Evolutionary conservation across 2,329 filamentous ascomycete species (phyloP).

Genomic region (Penicillium sp.): DNA sequence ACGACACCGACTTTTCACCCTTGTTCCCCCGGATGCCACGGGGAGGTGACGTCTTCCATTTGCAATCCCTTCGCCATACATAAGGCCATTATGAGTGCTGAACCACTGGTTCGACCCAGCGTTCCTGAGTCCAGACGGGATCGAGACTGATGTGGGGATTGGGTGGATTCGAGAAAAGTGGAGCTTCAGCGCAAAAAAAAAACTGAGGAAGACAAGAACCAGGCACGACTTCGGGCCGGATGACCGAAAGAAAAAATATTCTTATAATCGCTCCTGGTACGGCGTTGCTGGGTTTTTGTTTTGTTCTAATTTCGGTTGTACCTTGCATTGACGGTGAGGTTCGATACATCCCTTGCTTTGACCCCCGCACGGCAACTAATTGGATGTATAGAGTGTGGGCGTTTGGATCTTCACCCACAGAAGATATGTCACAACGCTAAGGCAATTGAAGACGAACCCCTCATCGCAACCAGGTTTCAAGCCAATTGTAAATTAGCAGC

Average conservation of each 20-base stretch:
- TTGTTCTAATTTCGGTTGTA: slow-evolving; percentile 7
- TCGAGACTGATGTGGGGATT: slow-evolving; percentile 1
- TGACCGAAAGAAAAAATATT: background rate
- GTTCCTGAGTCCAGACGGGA: slow-evolving; percentile 13
- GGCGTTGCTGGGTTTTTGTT: background rate
- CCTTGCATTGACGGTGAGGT: slow-evolving; percentile 16
- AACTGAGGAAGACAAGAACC: background rate
- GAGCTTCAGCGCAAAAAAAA: slow-evolving; percentile 6
- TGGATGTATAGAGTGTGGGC: slow-evolving; percentile 16
- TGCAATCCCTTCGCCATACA: slow-evolving; percentile 3
- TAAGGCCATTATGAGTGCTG: slow-evolving; percentile 13
- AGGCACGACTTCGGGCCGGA: slow-evolving; percentile 8
- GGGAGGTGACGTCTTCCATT: slow-evolving; percentile 16
- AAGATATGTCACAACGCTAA: slow-evolving; percentile 26
- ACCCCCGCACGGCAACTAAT: slow-evolving; percentile 10
- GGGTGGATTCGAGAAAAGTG: slow-evolving; percentile 11
- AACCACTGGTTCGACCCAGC: slow-evolving; percentile 20
- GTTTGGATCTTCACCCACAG: slow-evolving; percentile 14
- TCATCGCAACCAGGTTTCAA: slow-evolving; percentile 1
- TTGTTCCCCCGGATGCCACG: slow-evolving; percentile 1
- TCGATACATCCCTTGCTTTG: slow-evolving; percentile 11
- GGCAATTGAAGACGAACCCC: slow-evolving; percentile 11
- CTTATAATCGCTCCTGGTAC: background rate
- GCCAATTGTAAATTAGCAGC: slow-evolving; percentile 1
- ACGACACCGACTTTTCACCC: slow-evolving; percentile 21